Conservation (phyloP, 1,284 basidiomycete species). For the Sanghuangporus baumii region DNA sequence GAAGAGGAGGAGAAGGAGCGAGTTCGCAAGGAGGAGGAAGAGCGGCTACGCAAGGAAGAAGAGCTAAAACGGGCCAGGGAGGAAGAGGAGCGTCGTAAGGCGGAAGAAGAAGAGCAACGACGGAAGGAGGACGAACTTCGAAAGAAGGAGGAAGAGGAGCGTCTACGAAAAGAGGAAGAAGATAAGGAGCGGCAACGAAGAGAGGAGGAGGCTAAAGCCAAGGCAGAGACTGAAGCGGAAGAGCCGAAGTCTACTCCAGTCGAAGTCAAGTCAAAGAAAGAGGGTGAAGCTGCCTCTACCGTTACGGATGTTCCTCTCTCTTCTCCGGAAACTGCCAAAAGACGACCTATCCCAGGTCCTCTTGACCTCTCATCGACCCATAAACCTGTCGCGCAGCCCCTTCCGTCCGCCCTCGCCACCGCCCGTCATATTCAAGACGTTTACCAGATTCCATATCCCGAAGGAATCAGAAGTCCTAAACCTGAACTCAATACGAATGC, state of each 20-base stretch:
- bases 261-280: slow-evolving; percentile 16
- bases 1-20: slow-evolving; percentile 20
- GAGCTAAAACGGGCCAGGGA: slow-evolving; percentile 19
- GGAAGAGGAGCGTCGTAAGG: slow-evolving; percentile 20
- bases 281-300: slow-evolving; percentile 21
- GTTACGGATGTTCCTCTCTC: slow-evolving; percentile 29
- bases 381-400: slow-evolving; percentile 40
- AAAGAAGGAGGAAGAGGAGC: slow-evolving; percentile 33
- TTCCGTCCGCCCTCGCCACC: slow-evolving; percentile 64
- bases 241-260: slow-evolving; percentile 21
- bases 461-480: slow-evolving; percentile 78
- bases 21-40: slow-evolving; percentile 25
- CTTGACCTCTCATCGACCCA: slow-evolving; percentile 58
- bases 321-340: slow-evolving; percentile 32
- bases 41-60: slow-evolving; percentile 28
- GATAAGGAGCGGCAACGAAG: slow-evolving; percentile 6
- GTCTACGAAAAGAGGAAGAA: slow-evolving; percentile 27
- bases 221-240: slow-evolving; percentile 31
- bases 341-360: slow-evolving; percentile 49
- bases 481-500: slow-evolving; percentile 83
- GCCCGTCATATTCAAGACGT: slow-evolving; percentile 85
- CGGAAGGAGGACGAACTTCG: slow-evolving; percentile 28
- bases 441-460: slow-evolving; percentile 75
- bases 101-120: slow-evolving; percentile 21
- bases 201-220: slow-evolving; percentile 30